These are phyloP conservation scores for Scleroderma citrinum DNA, from an alignment of 768 basidiomycete species.

Conservation along the genomic window DNA sequence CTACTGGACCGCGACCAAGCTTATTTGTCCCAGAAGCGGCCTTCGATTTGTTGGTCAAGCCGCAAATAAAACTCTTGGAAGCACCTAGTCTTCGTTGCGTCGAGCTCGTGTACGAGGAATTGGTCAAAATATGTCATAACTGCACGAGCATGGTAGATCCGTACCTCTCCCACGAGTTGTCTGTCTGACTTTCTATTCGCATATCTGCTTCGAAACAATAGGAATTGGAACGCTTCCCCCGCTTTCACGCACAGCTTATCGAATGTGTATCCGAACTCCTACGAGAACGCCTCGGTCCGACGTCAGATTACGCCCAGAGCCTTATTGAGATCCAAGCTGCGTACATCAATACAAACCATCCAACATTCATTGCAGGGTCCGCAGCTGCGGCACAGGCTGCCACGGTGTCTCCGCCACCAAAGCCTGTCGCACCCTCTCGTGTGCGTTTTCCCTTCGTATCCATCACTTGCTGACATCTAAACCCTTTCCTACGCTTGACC, in stretches of 20 bases:
- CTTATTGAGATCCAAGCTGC: conserved; percentile 96
- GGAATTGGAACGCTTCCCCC: conserved; percentile 95
- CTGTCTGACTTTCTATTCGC: conserved; percentile 9
- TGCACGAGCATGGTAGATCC: conserved; percentile 78
- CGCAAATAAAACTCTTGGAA: conserved; percentile 95
- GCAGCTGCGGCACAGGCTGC: conserved; percentile 53
- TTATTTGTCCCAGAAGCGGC: conserved; percentile 96
- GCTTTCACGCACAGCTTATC: conserved; percentile 86
- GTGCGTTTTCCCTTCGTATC: conserved; percentile 35
- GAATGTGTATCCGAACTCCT: conserved; percentile 96
- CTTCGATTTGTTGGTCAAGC: conserved; percentile 94
- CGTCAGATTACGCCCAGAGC: conserved; percentile 93
- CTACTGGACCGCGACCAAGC: conserved; percentile 93
- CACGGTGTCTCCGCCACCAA: conserved; percentile 32
- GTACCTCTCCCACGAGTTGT: neutral
- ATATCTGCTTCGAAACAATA: conserved; percentile 24
- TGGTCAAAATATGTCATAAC: conserved; percentile 99
- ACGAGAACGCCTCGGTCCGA: conserved; percentile 91
- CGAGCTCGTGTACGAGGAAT: conserved; percentile 96
- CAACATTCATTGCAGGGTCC: conserved; percentile 83
- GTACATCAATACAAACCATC: conserved; percentile 99
- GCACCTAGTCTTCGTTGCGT: conserved; percentile 93
- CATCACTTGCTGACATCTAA: conserved; percentile 10
- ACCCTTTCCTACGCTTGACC: conserved; percentile 4
- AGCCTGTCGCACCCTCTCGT: conserved; percentile 41